Conservation (phyloP, 2,329 filamentous ascomycete genomes). For the Colletotrichum sp. region DNA sequence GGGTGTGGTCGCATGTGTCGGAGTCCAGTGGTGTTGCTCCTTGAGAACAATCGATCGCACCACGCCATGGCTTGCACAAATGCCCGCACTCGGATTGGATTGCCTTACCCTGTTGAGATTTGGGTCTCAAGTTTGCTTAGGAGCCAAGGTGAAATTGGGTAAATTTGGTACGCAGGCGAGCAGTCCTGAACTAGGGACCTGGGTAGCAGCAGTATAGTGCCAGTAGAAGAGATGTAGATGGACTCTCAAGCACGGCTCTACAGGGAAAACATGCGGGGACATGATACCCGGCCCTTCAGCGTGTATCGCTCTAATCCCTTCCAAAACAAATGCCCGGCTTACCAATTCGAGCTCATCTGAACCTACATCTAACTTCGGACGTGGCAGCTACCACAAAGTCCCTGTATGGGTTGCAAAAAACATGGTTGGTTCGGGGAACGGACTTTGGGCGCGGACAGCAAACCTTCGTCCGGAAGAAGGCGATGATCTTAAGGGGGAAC, state of each 20-base stretch:
- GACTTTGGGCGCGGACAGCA: not conserved
- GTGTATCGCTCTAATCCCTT: not conserved
- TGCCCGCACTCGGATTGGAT: not conserved
- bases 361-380: not conserved
- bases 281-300: not conserved
- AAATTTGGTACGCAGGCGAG: not conserved
- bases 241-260: not conserved
- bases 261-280: not conserved
- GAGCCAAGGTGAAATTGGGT: not conserved
- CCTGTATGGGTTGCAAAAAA: not conserved
- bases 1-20: constrained; percentile 18
- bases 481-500: not conserved
- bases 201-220: not conserved
- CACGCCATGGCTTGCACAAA: not conserved
- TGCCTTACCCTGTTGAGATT: not conserved
- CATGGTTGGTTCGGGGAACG: not conserved
- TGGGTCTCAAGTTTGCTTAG: not conserved
- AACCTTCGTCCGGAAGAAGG: not conserved
- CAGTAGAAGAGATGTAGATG: not conserved
- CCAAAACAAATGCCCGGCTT: not conserved
- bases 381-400: not conserved
- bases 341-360: not conserved
- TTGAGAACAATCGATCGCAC: not conserved
- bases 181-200: not conserved
- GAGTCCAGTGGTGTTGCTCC: not conserved